Conservation (phyloP, 148 eudicot species). For the Rhododendron mucronatum region DNA sequence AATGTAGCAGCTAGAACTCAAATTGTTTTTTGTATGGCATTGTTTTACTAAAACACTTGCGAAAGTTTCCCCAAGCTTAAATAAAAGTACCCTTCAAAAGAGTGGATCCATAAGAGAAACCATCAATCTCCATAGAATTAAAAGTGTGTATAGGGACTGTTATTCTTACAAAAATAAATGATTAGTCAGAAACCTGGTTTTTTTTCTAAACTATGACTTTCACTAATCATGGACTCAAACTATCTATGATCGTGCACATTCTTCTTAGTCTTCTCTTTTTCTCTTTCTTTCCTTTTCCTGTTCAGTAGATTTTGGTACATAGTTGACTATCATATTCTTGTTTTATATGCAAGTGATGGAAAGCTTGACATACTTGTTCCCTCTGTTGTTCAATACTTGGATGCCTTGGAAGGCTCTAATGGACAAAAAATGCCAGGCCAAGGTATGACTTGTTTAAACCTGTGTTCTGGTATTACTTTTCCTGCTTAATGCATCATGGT, state of each 20-base stretch:
- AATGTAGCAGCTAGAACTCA: background rate
- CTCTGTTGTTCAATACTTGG: slow-evolving; percentile 87
- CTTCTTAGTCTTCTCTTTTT: background rate
- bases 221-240: background rate
- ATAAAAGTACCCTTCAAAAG: background rate
- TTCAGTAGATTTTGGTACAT: background rate
- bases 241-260: background rate
- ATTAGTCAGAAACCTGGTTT: background rate
- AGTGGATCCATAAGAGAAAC: background rate
- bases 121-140: background rate
- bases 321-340: slow-evolving; percentile 4
- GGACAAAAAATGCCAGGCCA: slow-evolving; percentile 75
- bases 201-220: background rate
- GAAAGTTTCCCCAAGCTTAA: background rate
- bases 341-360: slow-evolving; percentile 61
- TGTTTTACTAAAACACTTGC: background rate
- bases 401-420: slow-evolving; percentile 97
- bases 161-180: background rate
- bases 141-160: background rate
- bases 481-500: background rate
- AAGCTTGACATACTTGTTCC: slow-evolving; percentile 96
- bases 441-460: slow-evolving; percentile 36
- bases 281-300: background rate
- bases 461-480: background rate
- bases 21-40: background rate